Percentiles rank a stretch among this genome's conserved stretches.
phyloP scores from a whole-genome alignment of 176 grass and related monocot species.

The sorghum (Sorghum bicolor) region Sorghum_bicolor_NCBIv3 NC_012871.2:72120501-72121000 shows the following conservation, averaged over 20 bases:
- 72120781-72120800: slow-evolving; percentile 76
- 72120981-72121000: slow-evolving; percentile 69
- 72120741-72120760: slow-evolving; percentile 95
- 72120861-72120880: slow-evolving; percentile 63
- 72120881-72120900: slow-evolving; percentile 58
- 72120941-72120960: slow-evolving; percentile 75
- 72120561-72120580: slow-evolving; percentile 86
- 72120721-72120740: slow-evolving; percentile 95
- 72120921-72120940: slow-evolving; percentile 65
- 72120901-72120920: slow-evolving; percentile 76
- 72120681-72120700: slow-evolving; percentile 80
- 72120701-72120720: slow-evolving; percentile 95
- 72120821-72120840: slow-evolving; percentile 73
- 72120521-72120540: slow-evolving; percentile 73
- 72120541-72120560: slow-evolving; percentile 61
- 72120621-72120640: slow-evolving; percentile 75
- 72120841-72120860: slow-evolving; percentile 70
- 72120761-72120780: slow-evolving; percentile 68
- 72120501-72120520: slow-evolving; percentile 82
- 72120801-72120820: slow-evolving; percentile 88
- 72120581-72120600: slow-evolving; percentile 75
- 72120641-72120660: slow-evolving; percentile 61
- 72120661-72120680: slow-evolving; percentile 72
- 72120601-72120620: slow-evolving; percentile 73
- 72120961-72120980: slow-evolving; percentile 61